Evolutionary conservation across 2,329 filamentous ascomycete species (phyloP).

Genomic region (Ascochyta rabiei): DNA sequence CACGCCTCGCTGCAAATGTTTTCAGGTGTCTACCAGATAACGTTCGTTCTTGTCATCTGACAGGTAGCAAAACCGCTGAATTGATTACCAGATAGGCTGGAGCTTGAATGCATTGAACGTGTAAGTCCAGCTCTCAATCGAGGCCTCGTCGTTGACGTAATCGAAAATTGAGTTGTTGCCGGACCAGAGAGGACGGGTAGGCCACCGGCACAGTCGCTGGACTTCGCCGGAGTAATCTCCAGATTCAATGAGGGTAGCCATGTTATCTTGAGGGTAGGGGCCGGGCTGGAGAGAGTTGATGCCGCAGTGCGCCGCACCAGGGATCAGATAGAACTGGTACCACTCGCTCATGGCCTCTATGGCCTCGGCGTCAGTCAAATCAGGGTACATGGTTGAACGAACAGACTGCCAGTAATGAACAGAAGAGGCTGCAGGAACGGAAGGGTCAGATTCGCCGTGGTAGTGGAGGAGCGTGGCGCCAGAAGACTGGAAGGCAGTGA

Average conservation of each 20-base stretch:
- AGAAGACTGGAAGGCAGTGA: conserved; percentile 55
- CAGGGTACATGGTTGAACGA: conserved; percentile 56
- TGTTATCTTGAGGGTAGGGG: conserved; percentile 53
- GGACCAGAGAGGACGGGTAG: conserved; percentile 50
- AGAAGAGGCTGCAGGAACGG: conserved; percentile 60
- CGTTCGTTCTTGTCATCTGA: no score
- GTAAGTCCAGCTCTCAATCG: conserved; percentile 50
- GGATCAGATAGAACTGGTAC: conserved; percentile 62
- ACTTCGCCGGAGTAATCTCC: conserved; percentile 45
- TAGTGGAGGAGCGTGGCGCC: conserved; percentile 65
- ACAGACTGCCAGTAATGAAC: conserved; percentile 64
- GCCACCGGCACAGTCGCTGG: conserved; percentile 52
- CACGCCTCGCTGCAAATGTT: no score
- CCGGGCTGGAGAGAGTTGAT: conserved; percentile 35
- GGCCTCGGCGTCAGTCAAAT: conserved; percentile 47
- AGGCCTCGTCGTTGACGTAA: conserved; percentile 50
- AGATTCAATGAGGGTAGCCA: conserved; percentile 43
- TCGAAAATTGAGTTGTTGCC: conserved; percentile 43
- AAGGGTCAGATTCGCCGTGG: conserved; percentile 63
- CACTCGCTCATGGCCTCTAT: conserved; percentile 56
- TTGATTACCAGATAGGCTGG: conserved; percentile 24
- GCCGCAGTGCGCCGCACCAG: conserved; percentile 61
- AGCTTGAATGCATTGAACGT: conserved; percentile 49
- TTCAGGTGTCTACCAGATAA: no score
- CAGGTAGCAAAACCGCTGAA: no score